A percentile compares a stretch with the other conserved stretches of the same genome.
These are phyloP conservation scores for Nakazawaea anatomiae DNA, from an alignment of 805 yeast species.

Conservation along the genomic window DNA sequence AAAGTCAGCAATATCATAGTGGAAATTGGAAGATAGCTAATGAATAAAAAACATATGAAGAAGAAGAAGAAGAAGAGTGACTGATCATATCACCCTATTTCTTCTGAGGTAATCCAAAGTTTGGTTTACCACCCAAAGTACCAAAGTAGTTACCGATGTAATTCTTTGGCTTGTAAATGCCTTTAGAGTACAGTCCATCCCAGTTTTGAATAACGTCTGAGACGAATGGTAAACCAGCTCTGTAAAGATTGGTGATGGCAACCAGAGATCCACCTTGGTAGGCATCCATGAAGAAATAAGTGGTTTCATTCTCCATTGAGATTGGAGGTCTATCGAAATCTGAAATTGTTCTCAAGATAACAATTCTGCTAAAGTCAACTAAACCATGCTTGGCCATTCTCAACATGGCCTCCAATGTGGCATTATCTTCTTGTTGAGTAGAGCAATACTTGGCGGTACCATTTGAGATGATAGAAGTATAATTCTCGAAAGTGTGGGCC, in stretches of 20 bases:
- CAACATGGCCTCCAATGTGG: conserved; percentile 52
- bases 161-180: conserved; percentile 37
- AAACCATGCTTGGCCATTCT: conserved; percentile 50
- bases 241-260: conserved; percentile 44
- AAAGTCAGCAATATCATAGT: too few species aligned
- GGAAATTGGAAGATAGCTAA: not conserved
- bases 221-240: conserved; percentile 50
- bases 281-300: conserved; percentile 43
- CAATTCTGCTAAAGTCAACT: conserved; percentile 51
- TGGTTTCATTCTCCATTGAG: conserved; percentile 33
- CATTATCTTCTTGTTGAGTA: conserved; percentile 66
- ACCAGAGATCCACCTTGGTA: conserved; percentile 46
- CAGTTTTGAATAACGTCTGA: conserved; percentile 47
- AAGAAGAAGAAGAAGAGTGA: not conserved
- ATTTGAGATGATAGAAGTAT: conserved; percentile 45
- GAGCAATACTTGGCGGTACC: conserved; percentile 55
- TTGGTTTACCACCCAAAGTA: conserved; percentile 40
- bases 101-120: conserved; percentile 20
- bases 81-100: not conserved
- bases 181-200: conserved; percentile 26
- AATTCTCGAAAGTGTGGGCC: conserved; percentile 43
- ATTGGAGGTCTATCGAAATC: conserved; percentile 54
- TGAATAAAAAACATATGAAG: not conserved
- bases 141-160: conserved; percentile 59
- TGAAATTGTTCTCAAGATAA: conserved; percentile 55